Conservation (phyloP, 441 rosid species). For the Adansonia grandidieri region DNA sequence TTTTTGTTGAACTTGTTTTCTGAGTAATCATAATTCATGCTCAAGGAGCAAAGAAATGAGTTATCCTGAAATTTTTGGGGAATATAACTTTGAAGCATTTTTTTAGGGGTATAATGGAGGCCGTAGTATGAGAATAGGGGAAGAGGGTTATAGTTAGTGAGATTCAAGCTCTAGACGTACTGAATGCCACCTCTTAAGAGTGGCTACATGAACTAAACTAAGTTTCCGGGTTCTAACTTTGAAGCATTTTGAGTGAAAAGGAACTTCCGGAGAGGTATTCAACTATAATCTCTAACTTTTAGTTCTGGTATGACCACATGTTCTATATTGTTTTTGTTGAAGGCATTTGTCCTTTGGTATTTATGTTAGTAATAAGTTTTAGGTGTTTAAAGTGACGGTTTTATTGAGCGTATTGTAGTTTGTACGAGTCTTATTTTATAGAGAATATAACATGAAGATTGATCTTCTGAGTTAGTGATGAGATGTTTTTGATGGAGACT, state of each 20-base stretch:
- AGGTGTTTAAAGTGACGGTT: background rate
- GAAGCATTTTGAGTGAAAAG: background rate
- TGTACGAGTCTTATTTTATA: background rate
- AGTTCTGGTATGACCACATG: background rate
- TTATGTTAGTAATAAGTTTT: background rate
- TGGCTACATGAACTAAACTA: background rate
- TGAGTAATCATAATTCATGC: background rate
- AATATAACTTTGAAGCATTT: too few species aligned
- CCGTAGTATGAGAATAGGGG: too few species aligned
- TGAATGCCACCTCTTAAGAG: too few species aligned
- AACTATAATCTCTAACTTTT: too few species aligned
- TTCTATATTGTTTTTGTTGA: background rate
- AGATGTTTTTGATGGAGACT: background rate
- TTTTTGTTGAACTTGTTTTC: background rate
- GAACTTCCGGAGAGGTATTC: background rate
- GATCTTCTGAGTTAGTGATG: background rate
- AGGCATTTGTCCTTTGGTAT: background rate
- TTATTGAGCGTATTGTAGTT: constrained; percentile 13
- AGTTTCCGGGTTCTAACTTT: background rate
- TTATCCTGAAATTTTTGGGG: background rate
- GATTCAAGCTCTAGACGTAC: background rate
- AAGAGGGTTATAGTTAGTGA: too few species aligned
- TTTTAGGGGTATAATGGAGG: too few species aligned
- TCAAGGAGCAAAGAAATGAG: background rate
- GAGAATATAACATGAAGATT: background rate